Percentiles rank a stretch among this genome's conserved stretches.
phyloP scores from a whole-genome alignment of 345 rosid genomes.

The Linum lewisii region DNA sequence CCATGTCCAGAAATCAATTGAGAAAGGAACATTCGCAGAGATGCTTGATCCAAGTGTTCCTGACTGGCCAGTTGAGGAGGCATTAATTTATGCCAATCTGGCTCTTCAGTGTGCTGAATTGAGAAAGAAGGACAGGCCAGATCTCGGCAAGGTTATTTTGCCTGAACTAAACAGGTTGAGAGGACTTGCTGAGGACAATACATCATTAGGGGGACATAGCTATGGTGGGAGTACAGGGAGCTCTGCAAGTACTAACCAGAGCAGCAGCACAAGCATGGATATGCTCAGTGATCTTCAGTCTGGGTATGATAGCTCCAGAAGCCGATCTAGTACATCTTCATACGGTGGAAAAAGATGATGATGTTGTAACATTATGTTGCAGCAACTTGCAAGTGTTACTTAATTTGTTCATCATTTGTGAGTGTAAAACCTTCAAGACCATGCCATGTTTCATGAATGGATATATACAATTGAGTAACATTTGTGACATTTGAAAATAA shows the following conservation, averaged over 20 bases:
- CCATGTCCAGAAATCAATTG: constrained; percentile 49
- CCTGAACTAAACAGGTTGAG: constrained; percentile 69
- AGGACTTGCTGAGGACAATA: constrained; percentile 45
- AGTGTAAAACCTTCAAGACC: too few relatives aligned
- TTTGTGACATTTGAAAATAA: too few relatives aligned
- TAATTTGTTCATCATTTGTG: too few relatives aligned
- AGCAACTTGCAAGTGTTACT: too few relatives aligned
- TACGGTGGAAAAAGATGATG: constrained; percentile 16
- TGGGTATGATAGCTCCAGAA: constrained; percentile 28
- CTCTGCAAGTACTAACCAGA: constrained; percentile 20
- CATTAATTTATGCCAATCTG: constrained; percentile 46
- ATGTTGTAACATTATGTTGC: too few relatives aligned
- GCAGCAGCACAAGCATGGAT: constrained; percentile 27
- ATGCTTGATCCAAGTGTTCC: constrained; percentile 46
- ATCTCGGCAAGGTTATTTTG: constrained; percentile 46
- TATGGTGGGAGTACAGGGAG: constrained; percentile 17
- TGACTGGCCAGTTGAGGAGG: constrained; percentile 75
- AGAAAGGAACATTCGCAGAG: constrained; percentile 39
- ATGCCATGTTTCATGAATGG: too few relatives aligned
- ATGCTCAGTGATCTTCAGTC: constrained; percentile 24
- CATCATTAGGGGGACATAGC: constrained; percentile 16
- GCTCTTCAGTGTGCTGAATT: constrained; percentile 66
- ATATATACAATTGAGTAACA: too few relatives aligned
- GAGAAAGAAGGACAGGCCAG: constrained; percentile 84
- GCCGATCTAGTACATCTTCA: constrained; percentile 25